phyloP scores from a whole-genome alignment of 495 filamentous ascomycete species.

The Penicillium silybi region DNA sequence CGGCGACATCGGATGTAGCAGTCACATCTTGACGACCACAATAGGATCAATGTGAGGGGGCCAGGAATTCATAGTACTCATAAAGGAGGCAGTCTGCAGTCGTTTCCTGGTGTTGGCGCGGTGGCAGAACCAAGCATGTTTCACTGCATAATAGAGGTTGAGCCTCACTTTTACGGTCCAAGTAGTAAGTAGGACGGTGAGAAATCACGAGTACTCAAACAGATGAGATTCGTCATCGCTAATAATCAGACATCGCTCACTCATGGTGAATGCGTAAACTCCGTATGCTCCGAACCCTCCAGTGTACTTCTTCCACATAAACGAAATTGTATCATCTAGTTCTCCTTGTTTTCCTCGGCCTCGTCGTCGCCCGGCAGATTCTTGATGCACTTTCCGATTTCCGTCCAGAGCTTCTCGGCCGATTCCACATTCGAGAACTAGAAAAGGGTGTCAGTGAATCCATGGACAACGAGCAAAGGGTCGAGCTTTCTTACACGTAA shows the following conservation, averaged over 20 bases:
- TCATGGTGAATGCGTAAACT: conserved; percentile 7
- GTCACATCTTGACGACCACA: too few species aligned
- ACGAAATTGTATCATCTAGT: neutral
- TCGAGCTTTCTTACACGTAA: conserved; percentile 57
- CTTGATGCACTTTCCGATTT: neutral
- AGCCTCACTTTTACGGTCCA: neutral
- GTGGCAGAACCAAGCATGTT: too few species aligned
- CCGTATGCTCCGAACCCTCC: conserved; percentile 10
- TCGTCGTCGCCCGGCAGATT: neutral
- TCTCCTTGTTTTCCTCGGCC: neutral
- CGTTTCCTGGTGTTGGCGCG: too few species aligned
- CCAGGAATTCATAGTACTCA: too few species aligned
- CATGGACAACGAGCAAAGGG: neutral
- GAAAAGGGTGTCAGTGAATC: conserved; percentile 11
- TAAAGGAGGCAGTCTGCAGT: too few species aligned
- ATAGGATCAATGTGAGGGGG: too few species aligned
- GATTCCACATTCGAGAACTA: conserved; percentile 43
- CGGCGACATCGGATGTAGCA: too few species aligned
- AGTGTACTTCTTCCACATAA: neutral
- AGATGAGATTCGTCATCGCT: conserved; percentile 15
- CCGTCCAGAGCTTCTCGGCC: conserved; percentile 38
- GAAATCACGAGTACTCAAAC: neutral
- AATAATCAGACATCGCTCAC: conserved; percentile 14
- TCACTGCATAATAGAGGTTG: too few species aligned
- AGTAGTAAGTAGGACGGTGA: neutral